These are phyloP conservation scores for Dothistroma pini DNA, from an alignment of 2,329 filamentous ascomycete species.

Conservation along the genomic window DNA sequence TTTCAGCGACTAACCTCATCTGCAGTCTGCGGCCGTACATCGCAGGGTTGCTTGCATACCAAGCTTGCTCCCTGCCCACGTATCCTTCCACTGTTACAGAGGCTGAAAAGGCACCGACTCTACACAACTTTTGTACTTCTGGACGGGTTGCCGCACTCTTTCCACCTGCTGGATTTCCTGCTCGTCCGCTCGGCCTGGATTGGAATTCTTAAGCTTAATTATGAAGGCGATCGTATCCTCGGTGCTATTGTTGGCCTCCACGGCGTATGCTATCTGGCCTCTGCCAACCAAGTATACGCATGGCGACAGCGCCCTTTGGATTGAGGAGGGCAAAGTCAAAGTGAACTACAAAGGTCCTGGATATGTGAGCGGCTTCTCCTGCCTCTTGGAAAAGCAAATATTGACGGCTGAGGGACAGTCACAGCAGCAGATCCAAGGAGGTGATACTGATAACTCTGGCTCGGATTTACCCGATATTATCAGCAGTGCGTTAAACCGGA, in stretches of 20 bases:
- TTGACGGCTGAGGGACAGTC: slow-evolving; percentile 12
- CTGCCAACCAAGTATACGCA: slow-evolving; percentile 38
- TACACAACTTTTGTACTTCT: neutral
- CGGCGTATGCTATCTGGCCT: slow-evolving; percentile 43
- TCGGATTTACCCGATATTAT: slow-evolving; percentile 35
- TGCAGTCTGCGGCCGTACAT: neutral
- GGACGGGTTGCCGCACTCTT: neutral
- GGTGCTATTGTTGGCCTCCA: slow-evolving; percentile 16
- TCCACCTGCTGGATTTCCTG: neutral
- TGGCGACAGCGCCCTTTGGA: slow-evolving; percentile 41
- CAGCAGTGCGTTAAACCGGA: slow-evolving; percentile 49
- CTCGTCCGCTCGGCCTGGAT: neutral
- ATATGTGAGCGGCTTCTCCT: slow-evolving; percentile 20
- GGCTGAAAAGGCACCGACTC: neutral
- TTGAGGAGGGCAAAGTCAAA: slow-evolving; percentile 35
- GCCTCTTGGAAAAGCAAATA: slow-evolving; percentile 8
- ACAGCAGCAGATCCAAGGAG: neutral
- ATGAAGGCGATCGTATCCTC: slow-evolving; percentile 9
- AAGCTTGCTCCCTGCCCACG: neutral
- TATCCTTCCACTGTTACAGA: neutral
- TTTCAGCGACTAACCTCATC: neutral
- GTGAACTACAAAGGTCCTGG: slow-evolving; percentile 36
- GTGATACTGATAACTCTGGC: neutral
- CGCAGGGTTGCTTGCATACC: slow-evolving; percentile 1
- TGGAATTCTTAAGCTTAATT: neutral